phyloP scores from a whole-genome alignment of 176 grass and related monocot genomes.

The Oryza punctata region DNA sequence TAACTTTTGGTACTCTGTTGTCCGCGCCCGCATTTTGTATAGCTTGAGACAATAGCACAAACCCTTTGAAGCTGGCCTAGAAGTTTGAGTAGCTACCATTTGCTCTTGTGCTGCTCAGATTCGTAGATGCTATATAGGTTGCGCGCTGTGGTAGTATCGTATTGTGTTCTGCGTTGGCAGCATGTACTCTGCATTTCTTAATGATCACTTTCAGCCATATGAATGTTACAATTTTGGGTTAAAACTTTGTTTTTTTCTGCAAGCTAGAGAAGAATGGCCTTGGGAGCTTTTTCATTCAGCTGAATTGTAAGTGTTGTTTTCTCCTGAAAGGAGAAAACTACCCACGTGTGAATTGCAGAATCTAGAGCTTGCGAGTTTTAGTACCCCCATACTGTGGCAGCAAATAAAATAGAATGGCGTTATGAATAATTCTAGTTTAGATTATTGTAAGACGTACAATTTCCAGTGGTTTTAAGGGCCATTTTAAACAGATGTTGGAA shows the following conservation, averaged over 20 bases:
- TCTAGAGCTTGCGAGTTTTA: no score
- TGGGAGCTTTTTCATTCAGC: background rate
- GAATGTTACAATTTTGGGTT: background rate
- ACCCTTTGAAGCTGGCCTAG: conserved; percentile 5
- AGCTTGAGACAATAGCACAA: conserved; percentile 18
- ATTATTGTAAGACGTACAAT: no score
- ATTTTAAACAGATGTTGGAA: no score
- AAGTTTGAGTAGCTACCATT: background rate
- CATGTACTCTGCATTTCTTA: background rate
- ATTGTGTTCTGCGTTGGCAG: background rate
- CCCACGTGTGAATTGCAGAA: no score
- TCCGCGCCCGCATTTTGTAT: background rate
- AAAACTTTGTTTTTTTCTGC: background rate
- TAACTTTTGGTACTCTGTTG: background rate
- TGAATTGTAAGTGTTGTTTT: no score
- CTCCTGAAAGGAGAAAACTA: no score
- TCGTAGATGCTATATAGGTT: background rate
- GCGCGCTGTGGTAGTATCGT: background rate
- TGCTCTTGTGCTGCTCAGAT: background rate
- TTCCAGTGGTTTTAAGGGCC: no score
- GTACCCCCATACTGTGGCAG: no score
- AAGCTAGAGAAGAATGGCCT: background rate
- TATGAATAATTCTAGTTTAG: no score
- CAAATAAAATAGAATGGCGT: no score
- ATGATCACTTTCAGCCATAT: no score